These are phyloP conservation scores for Lactarius sanguifluus DNA, from an alignment of 768 basidiomycete genomes.

Conservation along the genomic window DNA sequence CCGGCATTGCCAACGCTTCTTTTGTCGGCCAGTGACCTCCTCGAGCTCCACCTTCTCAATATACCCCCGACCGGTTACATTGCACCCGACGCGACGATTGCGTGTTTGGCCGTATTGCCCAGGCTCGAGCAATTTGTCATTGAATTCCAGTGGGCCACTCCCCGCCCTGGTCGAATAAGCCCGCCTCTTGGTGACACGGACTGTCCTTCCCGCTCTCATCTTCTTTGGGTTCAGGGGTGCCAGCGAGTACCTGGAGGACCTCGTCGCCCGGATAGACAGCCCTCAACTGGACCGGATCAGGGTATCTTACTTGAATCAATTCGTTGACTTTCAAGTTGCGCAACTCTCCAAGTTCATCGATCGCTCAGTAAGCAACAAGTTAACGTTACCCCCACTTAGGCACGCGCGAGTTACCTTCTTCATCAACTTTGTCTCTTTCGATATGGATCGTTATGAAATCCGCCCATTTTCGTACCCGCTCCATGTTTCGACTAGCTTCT, in stretches of 20 bases:
- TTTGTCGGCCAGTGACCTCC: neutral
- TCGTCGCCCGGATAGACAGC: neutral
- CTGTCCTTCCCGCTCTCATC: neutral
- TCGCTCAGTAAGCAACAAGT: neutral
- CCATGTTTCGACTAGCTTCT: neutral
- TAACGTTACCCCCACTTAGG: neutral
- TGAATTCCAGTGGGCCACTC: neutral
- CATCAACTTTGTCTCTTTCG: too few species aligned
- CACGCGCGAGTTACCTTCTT: too few species aligned
- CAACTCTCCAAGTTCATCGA: neutral
- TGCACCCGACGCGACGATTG: neutral
- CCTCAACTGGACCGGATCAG: neutral
- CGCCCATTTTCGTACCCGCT: too few species aligned
- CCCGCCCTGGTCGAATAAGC: neutral
- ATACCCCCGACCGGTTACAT: neutral
- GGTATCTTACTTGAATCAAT: neutral
- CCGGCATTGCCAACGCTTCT: neutral
- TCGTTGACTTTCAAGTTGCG: neutral
- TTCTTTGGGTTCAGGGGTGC: neutral
- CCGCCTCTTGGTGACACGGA: neutral
- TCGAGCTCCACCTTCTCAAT: rapidly evolving
- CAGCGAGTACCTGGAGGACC: neutral
- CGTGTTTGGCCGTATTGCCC: neutral
- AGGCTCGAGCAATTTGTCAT: neutral
- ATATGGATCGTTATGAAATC: too few species aligned